Base-by-base conservation (phyloP, 2,329 filamentous ascomycete genomes). In the Leptodontidium sp. region DNA sequence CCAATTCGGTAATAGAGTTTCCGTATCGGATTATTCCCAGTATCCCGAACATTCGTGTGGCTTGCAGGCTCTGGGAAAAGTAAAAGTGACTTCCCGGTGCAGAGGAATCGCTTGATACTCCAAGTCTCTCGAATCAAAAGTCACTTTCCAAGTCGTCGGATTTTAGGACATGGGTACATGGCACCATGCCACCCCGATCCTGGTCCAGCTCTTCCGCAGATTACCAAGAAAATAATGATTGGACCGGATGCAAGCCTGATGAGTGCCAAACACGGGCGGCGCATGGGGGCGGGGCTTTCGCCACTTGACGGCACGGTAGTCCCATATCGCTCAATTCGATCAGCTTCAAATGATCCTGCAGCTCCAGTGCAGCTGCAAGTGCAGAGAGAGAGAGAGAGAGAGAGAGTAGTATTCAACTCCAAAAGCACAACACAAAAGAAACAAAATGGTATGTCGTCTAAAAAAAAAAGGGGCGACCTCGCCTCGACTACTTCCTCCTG, bases 231-330 rank as follows among this genome's bases (percentile, higher is more conserved):
- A 2, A 12, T 40, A 43, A 40, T 26, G n/a, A 59, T 59, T 59
- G 57, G 57, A 21, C 5, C 29, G 57, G 57, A 59, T 40, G 35
- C 38, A 45, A 40, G n/a, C 35, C 38, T 59, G 35, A 45, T 26
- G 21, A 38, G 45, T 26, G 21, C 57, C n/a, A 59, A 45, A 17
- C 2, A 26, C 57, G 57, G 38, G 11, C n/a, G 52, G 17, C 29
- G 14, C 7, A 24, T 40, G 21, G 38, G n/a, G 38, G 35, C 35
- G 38, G 38, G 21, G 38, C 38, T 4, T 9, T 15, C 45, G 7
- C 21, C 40, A 24, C 21, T 12, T 21, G 8, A 17, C 21, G 57
- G 57, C 57, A 43, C 57, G 38, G 14, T 15, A 53, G 21, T 59
- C 26, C n/a, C 9, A 45, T 26, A 12, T 45, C 35, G 29, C 12